Conservation (phyloP, 1,139 yeast species). For the Sugiyamaella sp. region DNA sequence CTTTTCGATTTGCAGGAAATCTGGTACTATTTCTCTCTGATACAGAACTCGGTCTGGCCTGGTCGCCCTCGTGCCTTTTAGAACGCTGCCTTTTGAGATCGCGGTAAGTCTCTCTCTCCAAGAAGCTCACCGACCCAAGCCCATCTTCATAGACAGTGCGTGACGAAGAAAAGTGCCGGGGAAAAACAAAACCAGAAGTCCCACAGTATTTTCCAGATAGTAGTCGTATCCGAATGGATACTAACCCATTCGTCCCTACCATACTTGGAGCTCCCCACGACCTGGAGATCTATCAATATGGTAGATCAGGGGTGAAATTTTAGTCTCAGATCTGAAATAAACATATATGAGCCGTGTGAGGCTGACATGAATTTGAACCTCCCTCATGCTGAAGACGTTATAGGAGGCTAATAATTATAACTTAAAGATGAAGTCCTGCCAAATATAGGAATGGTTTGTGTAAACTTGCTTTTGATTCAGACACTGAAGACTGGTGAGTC, state of each 20-base stretch:
- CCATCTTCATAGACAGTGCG: slow-evolving; percentile 9
- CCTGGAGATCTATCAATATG: background rate
- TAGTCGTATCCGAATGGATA: background rate
- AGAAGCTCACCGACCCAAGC: slow-evolving; percentile 5
- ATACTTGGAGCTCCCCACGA: background rate
- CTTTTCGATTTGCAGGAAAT: too few relatives aligned
- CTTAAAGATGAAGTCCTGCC: too few relatives aligned
- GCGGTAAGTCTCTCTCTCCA: slow-evolving; percentile 17
- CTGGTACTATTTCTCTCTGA: background rate
- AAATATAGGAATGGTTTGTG: too few relatives aligned
- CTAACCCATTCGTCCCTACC: background rate
- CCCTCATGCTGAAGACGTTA: too few relatives aligned
- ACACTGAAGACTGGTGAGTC: too few relatives aligned
- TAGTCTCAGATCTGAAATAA: background rate
- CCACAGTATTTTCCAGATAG: too few relatives aligned
- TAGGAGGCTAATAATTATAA: too few relatives aligned
- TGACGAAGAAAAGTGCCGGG: background rate
- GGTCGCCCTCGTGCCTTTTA: too few relatives aligned
- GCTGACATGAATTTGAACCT: background rate
- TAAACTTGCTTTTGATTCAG: too few relatives aligned
- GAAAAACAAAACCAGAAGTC: background rate
- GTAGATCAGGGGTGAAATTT: slow-evolving; percentile 11
- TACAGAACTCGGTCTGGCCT: background rate
- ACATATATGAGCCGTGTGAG: slow-evolving; percentile 10
- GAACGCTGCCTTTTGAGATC: slow-evolving; percentile 7